Percentiles rank a stretch among this genome's conserved stretches.
These are phyloP conservation scores for Clitoria ternatea DNA, from an alignment of 306 rosid genomes.

Conservation along the genomic window DNA sequence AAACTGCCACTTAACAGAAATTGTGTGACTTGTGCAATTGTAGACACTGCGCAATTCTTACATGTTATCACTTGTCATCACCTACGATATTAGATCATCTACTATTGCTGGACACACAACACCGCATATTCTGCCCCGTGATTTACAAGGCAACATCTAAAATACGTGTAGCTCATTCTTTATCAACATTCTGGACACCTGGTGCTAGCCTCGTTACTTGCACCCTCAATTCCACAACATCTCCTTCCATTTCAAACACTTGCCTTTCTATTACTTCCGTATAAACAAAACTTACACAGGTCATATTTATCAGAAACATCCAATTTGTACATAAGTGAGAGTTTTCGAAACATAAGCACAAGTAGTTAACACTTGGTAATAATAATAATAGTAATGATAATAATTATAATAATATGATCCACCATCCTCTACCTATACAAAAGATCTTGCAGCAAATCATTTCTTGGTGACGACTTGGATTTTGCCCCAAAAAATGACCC, in stretches of 20 bases:
- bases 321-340: constrained; percentile 35
- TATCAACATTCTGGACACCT: background rate
- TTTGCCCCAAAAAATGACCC: constrained; percentile 18
- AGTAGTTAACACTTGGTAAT: constrained; percentile 3
- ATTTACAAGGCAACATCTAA: background rate
- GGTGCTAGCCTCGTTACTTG: background rate
- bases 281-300: constrained; percentile 34
- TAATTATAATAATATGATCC: constrained; percentile 15
- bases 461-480: background rate
- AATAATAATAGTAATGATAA: too few species aligned
- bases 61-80: background rate
- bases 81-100: background rate
- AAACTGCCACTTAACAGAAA: background rate
- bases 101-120: background rate
- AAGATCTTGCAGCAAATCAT: constrained; percentile 7
- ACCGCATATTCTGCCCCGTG: background rate
- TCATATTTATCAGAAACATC: too few species aligned
- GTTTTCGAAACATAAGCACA: constrained; percentile 20
- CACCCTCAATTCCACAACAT: background rate
- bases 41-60: background rate
- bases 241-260: too few species aligned
- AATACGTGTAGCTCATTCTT: background rate
- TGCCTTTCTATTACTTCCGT: background rate
- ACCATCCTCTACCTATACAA: constrained; percentile 15
- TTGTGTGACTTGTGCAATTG: background rate